Evolutionary conservation across 108 stramenopile species (phyloP).

Genomic region (Parmales sp.): DNA sequence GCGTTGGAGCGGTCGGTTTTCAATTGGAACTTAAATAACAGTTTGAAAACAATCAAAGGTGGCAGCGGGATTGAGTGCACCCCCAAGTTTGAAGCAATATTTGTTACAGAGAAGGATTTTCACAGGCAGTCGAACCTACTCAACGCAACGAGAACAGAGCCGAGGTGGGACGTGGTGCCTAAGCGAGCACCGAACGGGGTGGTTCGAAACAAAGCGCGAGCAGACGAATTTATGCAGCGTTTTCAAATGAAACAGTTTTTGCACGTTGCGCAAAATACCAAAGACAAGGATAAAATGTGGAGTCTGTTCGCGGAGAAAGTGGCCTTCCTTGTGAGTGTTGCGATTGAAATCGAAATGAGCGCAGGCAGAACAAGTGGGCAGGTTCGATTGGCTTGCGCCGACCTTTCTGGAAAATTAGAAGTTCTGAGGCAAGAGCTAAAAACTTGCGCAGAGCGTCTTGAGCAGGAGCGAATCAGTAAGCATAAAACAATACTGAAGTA

Average conservation of each 20-base stretch:
- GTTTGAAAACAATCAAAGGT: background rate
- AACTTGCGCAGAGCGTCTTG: background rate
- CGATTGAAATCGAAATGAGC: background rate
- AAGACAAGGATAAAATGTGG: background rate
- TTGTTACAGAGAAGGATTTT: background rate
- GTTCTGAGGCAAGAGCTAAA: background rate
- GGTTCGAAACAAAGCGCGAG: background rate
- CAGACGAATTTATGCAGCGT: background rate
- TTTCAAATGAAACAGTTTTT: conserved; percentile 3
- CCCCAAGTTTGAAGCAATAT: background rate
- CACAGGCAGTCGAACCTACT: background rate
- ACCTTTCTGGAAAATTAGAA: background rate
- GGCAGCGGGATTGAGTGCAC: background rate
- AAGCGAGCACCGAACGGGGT: background rate
- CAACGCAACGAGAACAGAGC: background rate
- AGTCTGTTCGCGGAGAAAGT: background rate
- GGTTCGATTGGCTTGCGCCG: background rate
- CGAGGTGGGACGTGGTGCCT: background rate
- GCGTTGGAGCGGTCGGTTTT: background rate
- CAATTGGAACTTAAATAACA: no score
- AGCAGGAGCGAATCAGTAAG: background rate
- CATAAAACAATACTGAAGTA: background rate
- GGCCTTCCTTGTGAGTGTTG: background rate
- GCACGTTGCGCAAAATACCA: background rate
- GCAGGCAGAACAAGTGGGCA: background rate